Conservation (phyloP, 352 stramenopile species). For the Phytophthora ramorum region DNA sequence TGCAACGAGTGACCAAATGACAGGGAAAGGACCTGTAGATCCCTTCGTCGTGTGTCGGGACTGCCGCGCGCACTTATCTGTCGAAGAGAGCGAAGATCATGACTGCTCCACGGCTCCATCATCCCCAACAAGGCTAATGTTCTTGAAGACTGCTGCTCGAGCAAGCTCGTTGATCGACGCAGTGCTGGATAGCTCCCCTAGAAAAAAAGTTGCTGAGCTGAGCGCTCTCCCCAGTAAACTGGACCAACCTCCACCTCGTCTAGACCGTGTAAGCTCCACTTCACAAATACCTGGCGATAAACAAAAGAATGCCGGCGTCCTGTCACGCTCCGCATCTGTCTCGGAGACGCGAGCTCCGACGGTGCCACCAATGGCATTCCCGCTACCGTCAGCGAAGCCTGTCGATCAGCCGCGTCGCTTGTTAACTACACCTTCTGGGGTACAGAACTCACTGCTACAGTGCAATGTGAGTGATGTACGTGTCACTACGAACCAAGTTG, state of each 20-base stretch:
- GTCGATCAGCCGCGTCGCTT: constrained; percentile 5
- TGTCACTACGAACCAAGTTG: constrained; percentile 56
- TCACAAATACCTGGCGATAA: constrained; percentile 3
- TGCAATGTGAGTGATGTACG: constrained; percentile 64
- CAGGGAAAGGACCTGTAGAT: not conserved
- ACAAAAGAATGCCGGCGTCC: not conserved
- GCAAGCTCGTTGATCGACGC: constrained; percentile 49
- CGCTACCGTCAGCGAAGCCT: constrained; percentile 1
- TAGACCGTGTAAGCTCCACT: constrained; percentile 8
- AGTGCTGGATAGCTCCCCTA: constrained; percentile 36
- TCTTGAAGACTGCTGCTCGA: constrained; percentile 31
- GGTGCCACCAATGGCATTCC: constrained; percentile 7
- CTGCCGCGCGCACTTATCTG: constrained; percentile 53
- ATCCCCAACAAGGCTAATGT: constrained; percentile 28
- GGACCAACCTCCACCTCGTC: not conserved
- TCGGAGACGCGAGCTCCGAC: constrained; percentile 25
- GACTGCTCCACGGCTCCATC: constrained; percentile 46
- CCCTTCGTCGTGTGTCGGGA: constrained; percentile 61
- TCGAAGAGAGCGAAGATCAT: constrained; percentile 73
- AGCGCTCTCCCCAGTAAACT: not conserved
- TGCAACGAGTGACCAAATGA: constrained; percentile 49
- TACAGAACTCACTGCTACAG: constrained; percentile 40
- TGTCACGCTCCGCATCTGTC: constrained; percentile 21
- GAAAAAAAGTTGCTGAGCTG: constrained; percentile 6
- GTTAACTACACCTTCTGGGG: constrained; percentile 2